Evolutionary conservation across 371 early-diverging fungal genomes (phyloP).

Genomic region (Mortierella sp.): DNA sequence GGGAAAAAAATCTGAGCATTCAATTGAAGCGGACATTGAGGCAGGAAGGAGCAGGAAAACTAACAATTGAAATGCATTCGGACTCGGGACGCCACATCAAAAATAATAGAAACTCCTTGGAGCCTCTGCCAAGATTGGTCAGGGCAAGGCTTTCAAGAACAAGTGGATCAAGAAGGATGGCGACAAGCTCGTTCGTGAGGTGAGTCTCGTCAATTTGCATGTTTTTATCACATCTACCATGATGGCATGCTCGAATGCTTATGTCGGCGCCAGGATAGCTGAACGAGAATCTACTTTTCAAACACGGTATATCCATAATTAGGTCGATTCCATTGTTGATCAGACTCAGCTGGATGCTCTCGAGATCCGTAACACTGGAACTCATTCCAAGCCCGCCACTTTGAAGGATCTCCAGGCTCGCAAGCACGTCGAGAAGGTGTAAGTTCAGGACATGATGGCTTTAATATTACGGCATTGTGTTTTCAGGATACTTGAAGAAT

Average conservation of each 20-base stretch:
- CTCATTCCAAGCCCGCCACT: slow-evolving; percentile 73
- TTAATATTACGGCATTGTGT: background rate
- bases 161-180: slow-evolving; percentile 95
- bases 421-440: slow-evolving; percentile 86
- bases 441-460: slow-evolving; percentile 12
- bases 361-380: slow-evolving; percentile 74
- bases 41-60: slow-evolving; percentile 1
- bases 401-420: slow-evolving; percentile 91
- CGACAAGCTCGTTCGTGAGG: slow-evolving; percentile 70
- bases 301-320: slow-evolving; percentile 5
- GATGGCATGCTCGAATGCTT: too few relatives aligned
- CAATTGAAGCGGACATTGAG: background rate
- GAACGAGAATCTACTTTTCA: background rate
- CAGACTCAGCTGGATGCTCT: slow-evolving; percentile 84
- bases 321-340: slow-evolving; percentile 88
- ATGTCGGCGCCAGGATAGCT: background rate
- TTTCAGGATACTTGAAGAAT: background rate
- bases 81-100: background rate
- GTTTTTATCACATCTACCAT: background rate
- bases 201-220: slow-evolving; percentile 10
- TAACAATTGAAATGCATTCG: too few relatives aligned
- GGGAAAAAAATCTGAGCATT: background rate
- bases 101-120: slow-evolving; percentile 73
- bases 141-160: slow-evolving; percentile 96
- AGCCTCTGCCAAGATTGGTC: slow-evolving; percentile 89